phyloP scores from a whole-genome alignment of 148 eudicot genomes.

The Drosera capensis region DNA sequence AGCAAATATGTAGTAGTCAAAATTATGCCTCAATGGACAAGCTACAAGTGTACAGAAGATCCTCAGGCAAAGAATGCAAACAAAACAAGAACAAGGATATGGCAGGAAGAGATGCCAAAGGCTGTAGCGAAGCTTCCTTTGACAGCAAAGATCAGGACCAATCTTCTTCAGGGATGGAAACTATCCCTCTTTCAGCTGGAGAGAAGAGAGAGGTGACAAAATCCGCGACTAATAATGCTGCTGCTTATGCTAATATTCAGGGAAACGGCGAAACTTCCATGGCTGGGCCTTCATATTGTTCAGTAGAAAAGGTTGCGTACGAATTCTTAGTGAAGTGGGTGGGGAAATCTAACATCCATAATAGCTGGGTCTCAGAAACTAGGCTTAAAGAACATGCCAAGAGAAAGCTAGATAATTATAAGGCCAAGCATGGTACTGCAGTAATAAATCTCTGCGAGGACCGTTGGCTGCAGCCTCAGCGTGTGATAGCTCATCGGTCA shows the following conservation, averaged over 20 bases:
- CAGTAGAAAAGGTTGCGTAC: constrained; percentile 19
- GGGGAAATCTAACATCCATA: constrained; percentile 79
- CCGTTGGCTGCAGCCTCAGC: constrained; percentile 73
- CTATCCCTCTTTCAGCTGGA: constrained; percentile 11
- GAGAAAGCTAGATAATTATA: constrained; percentile 84
- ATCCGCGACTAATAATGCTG: constrained; percentile 9
- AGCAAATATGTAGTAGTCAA: too few species aligned
- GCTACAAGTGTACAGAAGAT: constrained; percentile 26
- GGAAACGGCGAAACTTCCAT: constrained; percentile 12
- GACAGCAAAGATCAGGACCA: constrained; percentile 14
- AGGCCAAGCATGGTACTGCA: constrained; percentile 67
- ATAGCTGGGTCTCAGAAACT: constrained; percentile 76
- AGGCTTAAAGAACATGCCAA: constrained; percentile 66
- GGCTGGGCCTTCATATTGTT: constrained; percentile 13
- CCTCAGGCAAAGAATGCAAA: constrained; percentile 26
- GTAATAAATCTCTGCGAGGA: constrained; percentile 61
- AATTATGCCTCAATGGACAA: constrained; percentile 17
- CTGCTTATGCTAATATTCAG: constrained; percentile 10
- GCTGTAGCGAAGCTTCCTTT: constrained; percentile 9
- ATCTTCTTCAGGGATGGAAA: constrained; percentile 13
- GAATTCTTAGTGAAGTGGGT: constrained; percentile 91
- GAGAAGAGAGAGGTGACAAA: constrained; percentile 13
- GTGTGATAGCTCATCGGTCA: constrained; percentile 52
- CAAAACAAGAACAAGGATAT: constrained; percentile 21
- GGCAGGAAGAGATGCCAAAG: constrained; percentile 11